phyloP scores from a whole-genome alignment of 306 rosid species.

The Mucuna pruriens region DNA sequence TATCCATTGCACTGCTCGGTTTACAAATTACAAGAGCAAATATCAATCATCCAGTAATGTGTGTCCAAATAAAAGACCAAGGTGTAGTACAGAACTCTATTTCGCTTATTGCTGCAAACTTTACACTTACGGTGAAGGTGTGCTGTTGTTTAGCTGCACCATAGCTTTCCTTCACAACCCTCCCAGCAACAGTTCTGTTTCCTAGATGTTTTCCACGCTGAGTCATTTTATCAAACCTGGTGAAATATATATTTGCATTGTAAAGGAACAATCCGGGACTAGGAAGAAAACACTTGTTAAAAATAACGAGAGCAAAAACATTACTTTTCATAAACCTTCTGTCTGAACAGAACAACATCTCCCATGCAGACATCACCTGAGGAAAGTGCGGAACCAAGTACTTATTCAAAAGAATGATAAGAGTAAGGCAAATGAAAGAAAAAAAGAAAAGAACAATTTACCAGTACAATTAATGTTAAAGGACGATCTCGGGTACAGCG shows the following conservation, averaged over 20 bases:
- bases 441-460: slow-evolving; percentile 28
- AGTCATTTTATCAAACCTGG: slow-evolving; percentile 69
- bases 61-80: slow-evolving; percentile 32
- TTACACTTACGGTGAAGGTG: slow-evolving; percentile 73
- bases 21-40: too few species aligned
- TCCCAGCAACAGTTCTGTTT: slow-evolving; percentile 77
- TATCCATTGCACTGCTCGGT: slow-evolving; percentile 18
- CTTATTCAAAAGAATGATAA: slow-evolving; percentile 27
- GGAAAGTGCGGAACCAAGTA: slow-evolving; percentile 25
- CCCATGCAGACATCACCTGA: slow-evolving; percentile 89
- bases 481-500: slow-evolving; percentile 66
- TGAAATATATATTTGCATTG: slow-evolving; percentile 24
- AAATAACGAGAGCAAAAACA: slow-evolving; percentile 26
- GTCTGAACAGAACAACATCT: slow-evolving; percentile 76
- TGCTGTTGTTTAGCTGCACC: slow-evolving; percentile 86
- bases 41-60: not conserved
- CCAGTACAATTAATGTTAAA: slow-evolving; percentile 77
- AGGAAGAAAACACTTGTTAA: slow-evolving; percentile 21
- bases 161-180: slow-evolving; percentile 81
- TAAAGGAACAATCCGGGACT: not conserved
- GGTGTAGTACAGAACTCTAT: not conserved
- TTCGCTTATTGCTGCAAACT: not conserved
- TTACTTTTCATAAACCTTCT: slow-evolving; percentile 74
- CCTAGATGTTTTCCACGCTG: slow-evolving; percentile 63
- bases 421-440: slow-evolving; percentile 24